Percentiles rank a stretch among this genome's conserved stretches.
phyloP scores from a whole-genome alignment of 441 rosid genomes.

The Geranium incanum region DNA sequence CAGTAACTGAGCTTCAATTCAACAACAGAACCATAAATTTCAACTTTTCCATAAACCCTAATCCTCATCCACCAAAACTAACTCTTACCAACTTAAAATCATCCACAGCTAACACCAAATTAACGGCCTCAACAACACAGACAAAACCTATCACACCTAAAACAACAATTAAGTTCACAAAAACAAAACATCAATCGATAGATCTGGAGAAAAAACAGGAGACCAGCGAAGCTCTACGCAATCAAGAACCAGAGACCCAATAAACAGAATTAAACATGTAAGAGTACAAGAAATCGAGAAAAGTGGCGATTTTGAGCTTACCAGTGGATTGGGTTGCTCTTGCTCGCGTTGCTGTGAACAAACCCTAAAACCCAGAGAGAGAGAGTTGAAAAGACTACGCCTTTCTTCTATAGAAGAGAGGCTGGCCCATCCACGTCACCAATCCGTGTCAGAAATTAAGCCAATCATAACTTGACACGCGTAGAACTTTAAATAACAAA shows the following conservation, averaged over 20 bases:
- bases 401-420: neutral
- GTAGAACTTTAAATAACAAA: no score
- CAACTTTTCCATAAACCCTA: neutral
- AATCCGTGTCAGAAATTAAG: no score
- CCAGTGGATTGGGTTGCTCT: neutral
- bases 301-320: neutral
- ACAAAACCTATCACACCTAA: neutral
- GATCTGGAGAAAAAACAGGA: neutral
- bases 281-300: neutral
- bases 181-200: neutral
- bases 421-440: no score
- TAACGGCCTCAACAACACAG: neutral
- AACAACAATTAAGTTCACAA: neutral
- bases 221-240: neutral
- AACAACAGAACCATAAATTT: neutral
- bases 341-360: neutral
- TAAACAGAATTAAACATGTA: neutral
- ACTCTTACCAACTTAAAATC: neutral
- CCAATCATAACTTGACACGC: no score
- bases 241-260: neutral
- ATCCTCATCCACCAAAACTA: neutral
- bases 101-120: neutral
- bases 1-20: neutral
- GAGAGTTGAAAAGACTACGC: neutral
- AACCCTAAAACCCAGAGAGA: slow-evolving; percentile 1